Percentiles rank a stretch among this genome's conserved stretches.
Conservation (phyloP, 768 basidiomycete genomes). For the Sarcodon aspratus region DNA sequence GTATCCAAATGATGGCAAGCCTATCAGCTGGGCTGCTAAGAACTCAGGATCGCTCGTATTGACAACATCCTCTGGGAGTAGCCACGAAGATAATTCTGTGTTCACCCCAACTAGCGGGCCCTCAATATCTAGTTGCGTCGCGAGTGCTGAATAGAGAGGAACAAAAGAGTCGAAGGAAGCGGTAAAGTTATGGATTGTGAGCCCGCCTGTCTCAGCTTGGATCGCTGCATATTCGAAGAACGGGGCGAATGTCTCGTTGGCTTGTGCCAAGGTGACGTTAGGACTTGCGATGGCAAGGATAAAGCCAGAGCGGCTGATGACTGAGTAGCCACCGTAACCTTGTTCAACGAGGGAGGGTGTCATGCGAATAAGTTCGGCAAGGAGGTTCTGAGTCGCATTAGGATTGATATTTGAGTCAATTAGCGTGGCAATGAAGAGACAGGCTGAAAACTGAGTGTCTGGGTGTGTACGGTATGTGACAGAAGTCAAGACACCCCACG, state of each 20-base stretch:
- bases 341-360: conserved; percentile 26
- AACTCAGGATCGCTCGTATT: conserved; percentile 5
- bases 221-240: conserved; percentile 18
- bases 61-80: conserved; percentile 11
- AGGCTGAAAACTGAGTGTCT: conserved; percentile 18
- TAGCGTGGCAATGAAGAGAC: conserved; percentile 8
- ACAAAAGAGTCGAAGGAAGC: conserved; percentile 6
- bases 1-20: conserved; percentile 1
- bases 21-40: conserved; percentile 3
- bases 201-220: neutral
- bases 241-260: conserved; percentile 20
- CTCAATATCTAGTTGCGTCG: too few relatives aligned
- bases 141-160: conserved; percentile 1
- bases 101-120: neutral
- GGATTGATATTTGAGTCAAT: neutral
- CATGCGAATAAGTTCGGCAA: conserved; percentile 23
- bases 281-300: conserved; percentile 17
- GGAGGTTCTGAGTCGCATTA: conserved; percentile 12
- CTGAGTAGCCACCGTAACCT: conserved; percentile 23
- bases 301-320: conserved; percentile 8
- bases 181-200: conserved; percentile 5
- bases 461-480: conserved; percentile 35
- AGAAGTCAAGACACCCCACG: conserved; percentile 34
- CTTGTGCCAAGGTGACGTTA: conserved; percentile 23
- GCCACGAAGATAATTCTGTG: conserved; percentile 9